Percentiles rank a stretch among this genome's conserved stretches.
Evolutionary conservation across 2,329 filamentous ascomycete species (phyloP).

Genomic region (Ophiobolus disseminans): DNA sequence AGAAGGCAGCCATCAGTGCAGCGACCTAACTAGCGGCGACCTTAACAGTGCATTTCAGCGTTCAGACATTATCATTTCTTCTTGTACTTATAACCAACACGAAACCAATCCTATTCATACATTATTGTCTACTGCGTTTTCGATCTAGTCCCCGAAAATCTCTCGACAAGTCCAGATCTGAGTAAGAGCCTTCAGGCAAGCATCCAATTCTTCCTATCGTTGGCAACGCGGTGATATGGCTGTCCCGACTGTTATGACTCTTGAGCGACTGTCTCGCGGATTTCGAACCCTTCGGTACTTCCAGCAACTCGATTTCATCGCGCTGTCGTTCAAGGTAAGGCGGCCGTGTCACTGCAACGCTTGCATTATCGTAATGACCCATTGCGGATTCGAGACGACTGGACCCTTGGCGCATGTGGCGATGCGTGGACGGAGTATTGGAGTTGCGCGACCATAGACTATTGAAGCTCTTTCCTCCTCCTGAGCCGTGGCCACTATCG

Average conservation of each 20-base stretch:
- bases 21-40: too few relatives aligned
- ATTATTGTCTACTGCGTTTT: background rate
- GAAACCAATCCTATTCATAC: background rate
- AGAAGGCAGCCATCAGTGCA: conserved; percentile 4
- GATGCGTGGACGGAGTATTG: conserved; percentile 4
- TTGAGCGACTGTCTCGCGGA: background rate
- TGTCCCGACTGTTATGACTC: conserved; percentile 3
- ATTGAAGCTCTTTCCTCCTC: conserved; percentile 10
- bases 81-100: too few relatives aligned
- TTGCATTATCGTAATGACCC: conserved; percentile 17
- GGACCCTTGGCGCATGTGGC: conserved; percentile 5
- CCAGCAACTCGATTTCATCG: background rate
- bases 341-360: conserved; percentile 10
- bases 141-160: background rate
- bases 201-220: conserved; percentile 4
- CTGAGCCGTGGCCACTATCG: background rate
- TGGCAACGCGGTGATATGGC: background rate
- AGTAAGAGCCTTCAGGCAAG: conserved; percentile 8
- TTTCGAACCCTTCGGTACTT: background rate
- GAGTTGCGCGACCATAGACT: conserved; percentile 14
- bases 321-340: conserved; percentile 11
- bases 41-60: too few relatives aligned
- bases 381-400: conserved; percentile 11
- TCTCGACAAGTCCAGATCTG: conserved; percentile 1
- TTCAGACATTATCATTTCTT: background rate